Percentiles rank a stretch among this genome's conserved stretches.
These are phyloP conservation scores for Fomitopsis pinicola DNA, from an alignment of 1,284 basidiomycete species.

Conservation along the genomic window DNA sequence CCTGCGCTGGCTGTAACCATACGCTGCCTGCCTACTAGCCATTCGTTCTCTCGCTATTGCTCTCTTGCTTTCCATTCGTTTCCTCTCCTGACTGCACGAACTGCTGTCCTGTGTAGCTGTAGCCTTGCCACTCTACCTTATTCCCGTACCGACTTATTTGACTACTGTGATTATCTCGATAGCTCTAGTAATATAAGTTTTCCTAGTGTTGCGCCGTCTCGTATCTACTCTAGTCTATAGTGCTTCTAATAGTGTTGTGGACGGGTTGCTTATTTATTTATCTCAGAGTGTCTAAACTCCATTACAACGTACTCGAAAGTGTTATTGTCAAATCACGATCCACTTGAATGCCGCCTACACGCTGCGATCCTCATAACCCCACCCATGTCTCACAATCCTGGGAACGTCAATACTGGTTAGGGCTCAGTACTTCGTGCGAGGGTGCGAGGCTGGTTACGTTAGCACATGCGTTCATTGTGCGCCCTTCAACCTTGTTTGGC, in stretches of 20 bases:
- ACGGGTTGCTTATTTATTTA: not conserved
- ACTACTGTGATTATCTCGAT: not conserved
- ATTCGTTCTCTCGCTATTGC: not conserved
- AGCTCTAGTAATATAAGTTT: not conserved
- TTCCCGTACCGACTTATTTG: not conserved
- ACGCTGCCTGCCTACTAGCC: not conserved
- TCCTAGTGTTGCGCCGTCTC: not conserved
- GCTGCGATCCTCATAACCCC: not conserved
- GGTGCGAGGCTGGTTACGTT: not conserved
- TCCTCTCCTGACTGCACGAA: not conserved
- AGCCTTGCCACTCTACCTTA: not conserved
- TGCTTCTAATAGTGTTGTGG: not conserved
- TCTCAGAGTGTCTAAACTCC: not conserved
- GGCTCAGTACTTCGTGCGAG: not conserved
- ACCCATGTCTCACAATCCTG: not conserved
- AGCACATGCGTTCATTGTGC: not conserved
- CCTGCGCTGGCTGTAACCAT: not conserved
- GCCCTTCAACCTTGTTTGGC: not conserved
- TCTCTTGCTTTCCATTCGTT: not conserved
- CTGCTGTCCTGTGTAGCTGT: conserved; percentile 1
- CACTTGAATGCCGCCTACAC: not conserved
- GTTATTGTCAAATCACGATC: not conserved
- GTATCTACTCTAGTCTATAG: not conserved
- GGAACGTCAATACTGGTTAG: not conserved
- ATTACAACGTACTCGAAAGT: too few relatives aligned